phyloP scores from a whole-genome alignment of 108 stramenopile species.

The Stephanodiscus triporus region DNA sequence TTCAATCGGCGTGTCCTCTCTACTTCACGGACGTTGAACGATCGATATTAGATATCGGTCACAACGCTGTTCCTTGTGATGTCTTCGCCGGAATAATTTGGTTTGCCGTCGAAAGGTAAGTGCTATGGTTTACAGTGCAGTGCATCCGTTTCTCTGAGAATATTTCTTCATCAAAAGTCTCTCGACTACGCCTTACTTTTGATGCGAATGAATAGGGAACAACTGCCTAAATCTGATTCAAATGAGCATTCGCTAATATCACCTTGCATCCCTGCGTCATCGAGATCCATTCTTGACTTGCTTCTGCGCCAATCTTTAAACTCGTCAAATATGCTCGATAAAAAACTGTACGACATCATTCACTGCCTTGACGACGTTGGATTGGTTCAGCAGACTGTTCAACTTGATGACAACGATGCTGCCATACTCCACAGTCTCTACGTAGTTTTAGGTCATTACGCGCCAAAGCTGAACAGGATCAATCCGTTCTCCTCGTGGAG shows the following conservation, averaged over 20 bases:
- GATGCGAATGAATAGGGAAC: constrained; percentile 2
- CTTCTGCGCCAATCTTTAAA: constrained; percentile 33
- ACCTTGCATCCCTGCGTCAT: constrained; percentile 14
- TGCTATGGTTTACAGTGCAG: not conserved
- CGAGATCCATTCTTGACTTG: constrained; percentile 39
- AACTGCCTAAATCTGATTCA: not conserved
- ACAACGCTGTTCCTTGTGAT: constrained; percentile 19
- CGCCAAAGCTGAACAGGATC: constrained; percentile 22
- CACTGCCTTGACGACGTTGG: constrained; percentile 21
- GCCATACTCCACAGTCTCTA: constrained; percentile 35
- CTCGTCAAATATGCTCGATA: constrained; percentile 5
- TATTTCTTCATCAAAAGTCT: not conserved
- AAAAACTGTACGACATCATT: constrained; percentile 28
- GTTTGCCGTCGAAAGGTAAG: constrained; percentile 40
- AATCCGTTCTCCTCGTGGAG: constrained; percentile 41
- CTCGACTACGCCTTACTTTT: not conserved
- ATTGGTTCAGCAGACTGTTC: constrained; percentile 6
- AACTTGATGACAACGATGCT: constrained; percentile 28
- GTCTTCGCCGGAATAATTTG: constrained; percentile 46
- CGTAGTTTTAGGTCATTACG: constrained; percentile 36
- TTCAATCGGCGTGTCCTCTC: constrained; percentile 30
- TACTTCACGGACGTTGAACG: constrained; percentile 30
- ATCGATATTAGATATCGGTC: constrained; percentile 17
- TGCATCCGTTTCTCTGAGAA: not conserved
- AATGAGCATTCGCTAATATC: not conserved